Evolutionary conservation across 2,329 filamentous ascomycete genomes (phyloP), one percentile per base, ranked within the genome.

Genomic region (Conoideocrella luteorostrata): DNA sequence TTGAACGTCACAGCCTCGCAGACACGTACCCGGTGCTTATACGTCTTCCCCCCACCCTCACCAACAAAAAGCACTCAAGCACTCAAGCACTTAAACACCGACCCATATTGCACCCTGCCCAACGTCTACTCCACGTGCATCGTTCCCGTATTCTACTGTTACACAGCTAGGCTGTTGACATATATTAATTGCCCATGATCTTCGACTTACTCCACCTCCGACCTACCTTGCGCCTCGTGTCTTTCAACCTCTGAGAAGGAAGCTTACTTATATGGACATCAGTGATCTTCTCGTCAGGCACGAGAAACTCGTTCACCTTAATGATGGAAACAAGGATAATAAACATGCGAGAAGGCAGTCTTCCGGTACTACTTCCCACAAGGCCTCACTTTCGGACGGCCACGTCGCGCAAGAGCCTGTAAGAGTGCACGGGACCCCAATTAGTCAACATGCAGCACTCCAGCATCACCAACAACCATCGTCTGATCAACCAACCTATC

Each of bases 281-380:
- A 81, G 77, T 52, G 78, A 81, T 60, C 71, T 82, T 48, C 70
- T 82, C 52, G 75, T 79, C 49, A 71, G 78, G 50, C 78, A 82
- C 63, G 75, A 80, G 64, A 81, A 80, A 63, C 74, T 81, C 52
- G 77, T 80, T 54, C 78, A 82, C 58, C 70, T 79, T 57, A 80
- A 77, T 63, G 75, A 80, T 60, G 72, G 70, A 51, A 72, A 64
- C 59, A 78, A 77, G 52, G 75, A 80, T 55, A 69, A 64, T 50
- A 65, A 55, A 54, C 67, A 74, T 42, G 67, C 68, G 21, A 67
- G 75, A 49, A 79, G 75, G 54, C 59, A 69, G n/a, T 77, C 75
- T 13, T 69, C 70, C 12, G 71, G 64, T 43, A 56, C 64, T 12
- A 57, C 59, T 29, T 64, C 64, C 46, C 67, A 70, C 36, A 71